Evolutionary conservation across 2,329 filamentous ascomycete genomes (phyloP).

Genomic region (Phialophora chinensis): DNA sequence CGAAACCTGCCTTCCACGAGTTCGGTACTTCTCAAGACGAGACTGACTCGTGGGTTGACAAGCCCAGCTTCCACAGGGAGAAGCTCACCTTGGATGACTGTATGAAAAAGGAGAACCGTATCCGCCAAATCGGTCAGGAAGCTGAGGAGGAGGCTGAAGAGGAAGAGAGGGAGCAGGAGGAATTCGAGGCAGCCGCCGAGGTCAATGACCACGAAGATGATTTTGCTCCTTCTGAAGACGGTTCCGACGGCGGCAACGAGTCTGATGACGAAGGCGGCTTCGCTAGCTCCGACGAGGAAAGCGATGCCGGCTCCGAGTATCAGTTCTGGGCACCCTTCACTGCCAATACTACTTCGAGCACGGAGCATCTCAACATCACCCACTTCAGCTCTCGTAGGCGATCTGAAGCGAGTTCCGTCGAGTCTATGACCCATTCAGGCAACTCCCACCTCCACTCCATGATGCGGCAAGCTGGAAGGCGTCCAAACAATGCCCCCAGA

Average conservation of each 20-base stretch:
- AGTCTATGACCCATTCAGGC: conserved; percentile 46
- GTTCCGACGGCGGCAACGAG: conserved; percentile 73
- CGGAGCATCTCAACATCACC: conserved; percentile 57
- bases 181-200: conserved; percentile 57
- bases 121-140: conserved; percentile 84
- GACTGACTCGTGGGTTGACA: conserved; percentile 90
- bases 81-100: conserved; percentile 90
- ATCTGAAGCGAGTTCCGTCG: conserved; percentile 60
- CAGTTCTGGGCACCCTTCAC: conserved; percentile 65
- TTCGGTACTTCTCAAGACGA: conserved; percentile 83
- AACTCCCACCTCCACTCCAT: conserved; percentile 34
- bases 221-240: conserved; percentile 60
- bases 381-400: conserved; percentile 53
- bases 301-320: conserved; percentile 67
- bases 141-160: conserved; percentile 87
- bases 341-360: conserved; percentile 58
- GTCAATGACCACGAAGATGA: conserved; percentile 70
- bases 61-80: conserved; percentile 65
- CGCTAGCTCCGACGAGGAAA: conserved; percentile 71
- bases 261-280: conserved; percentile 80
- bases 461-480: conserved; percentile 19
- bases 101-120: conserved; percentile 84
- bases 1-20: conserved; percentile 71
- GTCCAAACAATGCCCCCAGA: conserved; percentile 18
- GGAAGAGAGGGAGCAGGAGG: conserved; percentile 67